A percentile compares a stretch with the other conserved stretches of the same genome.
Conservation (phyloP, 139 green algal genomes). For the Haematococcus sp. region DNA sequence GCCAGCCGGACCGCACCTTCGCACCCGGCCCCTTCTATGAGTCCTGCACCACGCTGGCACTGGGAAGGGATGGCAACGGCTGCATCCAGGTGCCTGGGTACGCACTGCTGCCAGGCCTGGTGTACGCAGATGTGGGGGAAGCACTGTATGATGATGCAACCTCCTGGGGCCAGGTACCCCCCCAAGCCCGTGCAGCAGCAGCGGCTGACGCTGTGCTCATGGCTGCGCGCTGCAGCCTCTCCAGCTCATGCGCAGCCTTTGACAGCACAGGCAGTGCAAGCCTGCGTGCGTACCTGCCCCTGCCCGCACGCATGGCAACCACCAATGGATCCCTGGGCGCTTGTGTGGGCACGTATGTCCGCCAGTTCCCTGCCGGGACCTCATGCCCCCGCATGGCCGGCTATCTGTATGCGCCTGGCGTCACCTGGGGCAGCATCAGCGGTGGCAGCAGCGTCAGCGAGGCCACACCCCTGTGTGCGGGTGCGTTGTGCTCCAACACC, state of each 20-base stretch:
- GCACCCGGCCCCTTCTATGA: not conserved
- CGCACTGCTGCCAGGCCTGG: conserved; percentile 1
- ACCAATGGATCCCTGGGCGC: not conserved
- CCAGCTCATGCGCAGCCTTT: conserved; percentile 9
- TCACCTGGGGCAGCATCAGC: conserved; percentile 6
- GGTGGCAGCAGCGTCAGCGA: not conserved
- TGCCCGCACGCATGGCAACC: not conserved
- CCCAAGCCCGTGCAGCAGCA: not conserved
- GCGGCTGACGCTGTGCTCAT: conserved; percentile 19
- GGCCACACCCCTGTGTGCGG: too few species aligned
- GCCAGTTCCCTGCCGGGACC: not conserved
- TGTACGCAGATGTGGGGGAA: not conserved
- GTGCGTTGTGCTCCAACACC: conserved; percentile 12
- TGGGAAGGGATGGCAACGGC: conserved; percentile 6
- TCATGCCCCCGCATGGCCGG: conserved; percentile 22
- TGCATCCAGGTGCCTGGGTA: conserved; percentile 25
- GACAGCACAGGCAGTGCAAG: conserved; percentile 7
- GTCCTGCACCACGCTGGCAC: not conserved
- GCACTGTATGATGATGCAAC: conserved; percentile 14
- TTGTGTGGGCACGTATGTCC: conserved; percentile 21
- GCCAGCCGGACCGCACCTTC: conserved; percentile 6
- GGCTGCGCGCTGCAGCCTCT: conserved; percentile 9
- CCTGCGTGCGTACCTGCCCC: conserved; percentile 19
- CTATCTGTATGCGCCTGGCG: conserved; percentile 27
- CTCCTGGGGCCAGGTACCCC: not conserved